These are phyloP conservation scores for Mortierella sp. DNA, from an alignment of 371 early-diverging fungal species.

Conservation along the genomic window DNA sequence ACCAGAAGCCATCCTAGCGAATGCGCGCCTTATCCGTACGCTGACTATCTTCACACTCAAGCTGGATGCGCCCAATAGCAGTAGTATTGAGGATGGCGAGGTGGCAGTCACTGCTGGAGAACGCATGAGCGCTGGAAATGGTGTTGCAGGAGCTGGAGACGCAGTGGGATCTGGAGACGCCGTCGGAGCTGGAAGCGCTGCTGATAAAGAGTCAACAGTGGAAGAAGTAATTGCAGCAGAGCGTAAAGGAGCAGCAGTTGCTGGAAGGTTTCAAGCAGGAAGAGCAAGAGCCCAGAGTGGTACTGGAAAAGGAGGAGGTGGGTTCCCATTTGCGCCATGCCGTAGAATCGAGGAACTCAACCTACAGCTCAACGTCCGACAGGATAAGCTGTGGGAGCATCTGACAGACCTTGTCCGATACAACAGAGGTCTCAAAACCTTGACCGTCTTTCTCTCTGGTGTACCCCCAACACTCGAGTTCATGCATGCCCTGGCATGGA, in stretches of 20 bases:
- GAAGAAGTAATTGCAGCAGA: not conserved
- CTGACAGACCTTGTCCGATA: not conserved
- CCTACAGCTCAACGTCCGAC: conserved; percentile 1
- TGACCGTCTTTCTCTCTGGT: not conserved
- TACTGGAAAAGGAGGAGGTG: not conserved
- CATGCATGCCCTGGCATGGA: not conserved
- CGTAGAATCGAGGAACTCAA: not conserved
- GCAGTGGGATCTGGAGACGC: not conserved
- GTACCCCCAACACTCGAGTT: conserved; percentile 1
- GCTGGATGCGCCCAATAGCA: not conserved
- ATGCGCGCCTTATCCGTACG: not conserved
- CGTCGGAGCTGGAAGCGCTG: not conserved
- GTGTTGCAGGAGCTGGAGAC: too few species aligned
- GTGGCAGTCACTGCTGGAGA: not conserved
- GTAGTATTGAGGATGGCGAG: not conserved
- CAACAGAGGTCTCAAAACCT: not conserved
- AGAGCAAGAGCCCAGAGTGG: too few species aligned
- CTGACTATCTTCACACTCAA: not conserved
- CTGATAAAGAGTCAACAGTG: not conserved
- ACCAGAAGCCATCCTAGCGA: not conserved
- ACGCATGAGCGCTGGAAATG: not conserved
- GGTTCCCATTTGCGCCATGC: conserved; percentile 1
- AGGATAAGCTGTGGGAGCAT: not conserved
- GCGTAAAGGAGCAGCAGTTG: not conserved
- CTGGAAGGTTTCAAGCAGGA: not conserved